Percentiles rank a stretch among this genome's conserved stretches.
These are phyloP conservation scores for Vaccinium corymbosum DNA, from an alignment of 148 eudicot species.

Conservation along the genomic window DNA sequence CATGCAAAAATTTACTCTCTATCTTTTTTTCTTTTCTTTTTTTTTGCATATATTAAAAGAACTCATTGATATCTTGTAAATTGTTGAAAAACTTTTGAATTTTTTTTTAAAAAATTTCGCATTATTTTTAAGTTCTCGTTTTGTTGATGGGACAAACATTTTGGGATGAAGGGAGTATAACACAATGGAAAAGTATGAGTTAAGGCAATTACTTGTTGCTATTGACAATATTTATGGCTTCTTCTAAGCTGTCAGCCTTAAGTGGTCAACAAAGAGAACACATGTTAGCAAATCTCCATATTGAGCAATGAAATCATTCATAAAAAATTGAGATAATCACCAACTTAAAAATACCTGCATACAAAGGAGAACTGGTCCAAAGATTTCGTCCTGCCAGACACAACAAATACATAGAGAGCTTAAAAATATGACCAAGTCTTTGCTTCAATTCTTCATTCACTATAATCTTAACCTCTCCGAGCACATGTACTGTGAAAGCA, in stretches of 20 bases:
- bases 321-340: neutral
- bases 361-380: slow-evolving; percentile 43
- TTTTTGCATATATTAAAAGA: too few relatives aligned
- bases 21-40: too few relatives aligned
- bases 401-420: neutral
- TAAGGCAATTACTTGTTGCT: slow-evolving; percentile 28
- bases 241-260: slow-evolving; percentile 44
- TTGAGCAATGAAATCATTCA: neutral
- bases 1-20: too few relatives aligned
- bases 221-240: slow-evolving; percentile 39
- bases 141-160: too few relatives aligned
- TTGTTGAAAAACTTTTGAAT: too few relatives aligned
- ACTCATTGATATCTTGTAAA: too few relatives aligned
- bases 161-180: neutral
- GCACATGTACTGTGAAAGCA: neutral
- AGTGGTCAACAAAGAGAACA: neutral
- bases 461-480: neutral
- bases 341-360: slow-evolving; percentile 25
- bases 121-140: too few relatives aligned
- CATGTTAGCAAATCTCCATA: slow-evolving; percentile 5
- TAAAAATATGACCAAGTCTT: neutral
- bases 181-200: neutral
- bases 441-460: slow-evolving; percentile 2
- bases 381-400: slow-evolving; percentile 36
- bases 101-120: too few relatives aligned